A percentile compares a stretch with the other conserved stretches of the same genome.
These are phyloP conservation scores for Poterioochromonas sp. DNA, from an alignment of 352 stramenopile species.

Conservation along the genomic window DNA sequence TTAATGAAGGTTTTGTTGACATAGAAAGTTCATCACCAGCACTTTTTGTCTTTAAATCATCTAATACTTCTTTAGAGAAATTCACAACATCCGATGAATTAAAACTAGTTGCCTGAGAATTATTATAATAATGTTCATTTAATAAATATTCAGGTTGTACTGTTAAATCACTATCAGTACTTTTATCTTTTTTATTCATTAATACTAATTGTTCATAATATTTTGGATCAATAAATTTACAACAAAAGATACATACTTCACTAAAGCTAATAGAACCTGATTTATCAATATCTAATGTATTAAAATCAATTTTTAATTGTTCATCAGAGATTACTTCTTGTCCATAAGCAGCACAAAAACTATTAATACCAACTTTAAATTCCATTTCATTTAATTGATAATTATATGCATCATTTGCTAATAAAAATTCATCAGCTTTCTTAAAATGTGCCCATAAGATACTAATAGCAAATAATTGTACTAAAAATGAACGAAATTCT, in stretches of 20 bases:
- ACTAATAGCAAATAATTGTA: background rate
- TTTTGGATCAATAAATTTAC: background rate
- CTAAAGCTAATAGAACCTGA: background rate
- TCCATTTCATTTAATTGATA: background rate
- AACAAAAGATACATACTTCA: background rate
- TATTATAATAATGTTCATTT: too few relatives aligned
- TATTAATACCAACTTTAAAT: background rate
- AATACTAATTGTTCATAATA: background rate
- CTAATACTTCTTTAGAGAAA: too few relatives aligned
- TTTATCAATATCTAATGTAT: background rate
- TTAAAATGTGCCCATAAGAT: slow-evolving; percentile 8
- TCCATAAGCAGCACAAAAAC: background rate
- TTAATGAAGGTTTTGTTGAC: too few relatives aligned
- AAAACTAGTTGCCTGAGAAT: too few relatives aligned
- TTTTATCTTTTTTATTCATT: background rate
- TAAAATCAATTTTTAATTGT: background rate
- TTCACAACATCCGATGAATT: too few relatives aligned
- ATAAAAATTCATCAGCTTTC: background rate
- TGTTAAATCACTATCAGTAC: too few relatives aligned
- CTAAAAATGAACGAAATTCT: background rate
- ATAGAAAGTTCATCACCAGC: too few relatives aligned
- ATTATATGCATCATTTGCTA: background rate
- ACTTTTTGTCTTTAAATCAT: too few relatives aligned
- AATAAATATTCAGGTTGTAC: too few relatives aligned
- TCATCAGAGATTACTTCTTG: slow-evolving; percentile 6